Percentiles rank a stretch among this genome's conserved stretches.
phyloP scores from a whole-genome alignment of 805 yeast species.

The Barnettozyma populi region DNA sequence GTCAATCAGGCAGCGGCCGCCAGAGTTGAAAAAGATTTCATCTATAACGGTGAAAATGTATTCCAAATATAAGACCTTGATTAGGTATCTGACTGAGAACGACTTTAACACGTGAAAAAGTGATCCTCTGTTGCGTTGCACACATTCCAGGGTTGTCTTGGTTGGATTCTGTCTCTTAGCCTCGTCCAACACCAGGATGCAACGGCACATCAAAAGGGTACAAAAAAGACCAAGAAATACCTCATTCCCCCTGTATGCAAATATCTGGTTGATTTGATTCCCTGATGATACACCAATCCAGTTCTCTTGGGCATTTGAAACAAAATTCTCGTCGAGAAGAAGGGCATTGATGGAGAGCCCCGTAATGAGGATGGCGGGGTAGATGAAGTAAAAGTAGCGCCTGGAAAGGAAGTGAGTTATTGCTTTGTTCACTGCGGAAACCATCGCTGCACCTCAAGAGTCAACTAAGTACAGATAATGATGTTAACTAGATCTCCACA shows the following conservation, averaged over 20 bases:
- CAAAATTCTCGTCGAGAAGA: neutral
- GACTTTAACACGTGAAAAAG: neutral
- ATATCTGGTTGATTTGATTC: conserved; percentile 28
- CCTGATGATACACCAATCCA: conserved; percentile 17
- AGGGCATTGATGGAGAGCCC: conserved; percentile 1
- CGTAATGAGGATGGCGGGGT: conserved; percentile 5
- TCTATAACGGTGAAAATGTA: conserved; percentile 29
- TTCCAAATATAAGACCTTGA: conserved; percentile 23
- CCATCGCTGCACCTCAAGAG: neutral
- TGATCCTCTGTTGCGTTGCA: neutral
- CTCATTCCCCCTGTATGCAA: conserved; percentile 32
- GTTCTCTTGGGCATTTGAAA: neutral
- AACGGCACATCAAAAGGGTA: conserved; percentile 14
- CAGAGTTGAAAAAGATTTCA: conserved; percentile 27
- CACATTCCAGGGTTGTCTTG: neutral
- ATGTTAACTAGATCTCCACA: too few species aligned
- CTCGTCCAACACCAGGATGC: neutral
- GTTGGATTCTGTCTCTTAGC: neutral
- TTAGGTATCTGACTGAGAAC: conserved; percentile 22
- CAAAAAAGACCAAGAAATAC: conserved; percentile 22
- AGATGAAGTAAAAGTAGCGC: conserved; percentile 4
- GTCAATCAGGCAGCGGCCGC: conserved; percentile 28
- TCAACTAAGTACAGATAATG: neutral
- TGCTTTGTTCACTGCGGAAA: neutral
- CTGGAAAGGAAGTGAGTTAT: neutral